phyloP scores from a whole-genome alignment of 805 yeast species.

The Kodamaea restingae region DNA sequence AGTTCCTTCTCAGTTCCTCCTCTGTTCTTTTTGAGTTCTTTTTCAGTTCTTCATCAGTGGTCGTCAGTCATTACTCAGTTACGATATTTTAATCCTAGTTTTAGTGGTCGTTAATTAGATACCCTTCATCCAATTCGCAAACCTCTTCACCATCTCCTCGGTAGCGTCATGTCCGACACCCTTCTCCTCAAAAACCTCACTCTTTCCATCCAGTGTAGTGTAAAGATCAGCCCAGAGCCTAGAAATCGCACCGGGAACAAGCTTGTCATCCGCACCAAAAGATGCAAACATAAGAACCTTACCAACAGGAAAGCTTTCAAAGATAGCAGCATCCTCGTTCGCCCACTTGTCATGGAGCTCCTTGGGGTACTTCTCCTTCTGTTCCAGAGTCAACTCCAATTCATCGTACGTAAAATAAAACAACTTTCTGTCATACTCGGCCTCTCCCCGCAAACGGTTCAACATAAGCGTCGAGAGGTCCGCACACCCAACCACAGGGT shows the following conservation, averaged over 20 bases:
- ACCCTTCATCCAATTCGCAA: constrained; percentile 28
- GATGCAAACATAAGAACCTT: constrained; percentile 33
- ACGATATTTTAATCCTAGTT: background rate
- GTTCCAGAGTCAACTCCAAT: constrained; percentile 26
- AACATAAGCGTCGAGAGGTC: constrained; percentile 43
- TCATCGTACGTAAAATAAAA: constrained; percentile 34
- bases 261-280: constrained; percentile 32
- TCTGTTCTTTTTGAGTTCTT: no score
- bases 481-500: constrained; percentile 51
- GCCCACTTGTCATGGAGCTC: constrained; percentile 29
- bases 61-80: background rate
- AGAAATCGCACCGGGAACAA: constrained; percentile 34
- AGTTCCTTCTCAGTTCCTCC: no score
- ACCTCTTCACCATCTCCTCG: constrained; percentile 29
- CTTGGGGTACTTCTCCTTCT: constrained; percentile 24
- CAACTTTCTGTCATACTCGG: constrained; percentile 24
- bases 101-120: no score
- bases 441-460: constrained; percentile 31
- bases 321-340: constrained; percentile 26
- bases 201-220: constrained; percentile 19
- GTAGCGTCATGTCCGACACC: constrained; percentile 34
- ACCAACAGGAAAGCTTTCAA: constrained; percentile 31
- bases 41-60: background rate
- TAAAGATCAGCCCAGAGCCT: constrained; percentile 30
- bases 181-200: constrained; percentile 27